Conservation (phyloP, 345 rosid species). For the Citrus inodora region DNA sequence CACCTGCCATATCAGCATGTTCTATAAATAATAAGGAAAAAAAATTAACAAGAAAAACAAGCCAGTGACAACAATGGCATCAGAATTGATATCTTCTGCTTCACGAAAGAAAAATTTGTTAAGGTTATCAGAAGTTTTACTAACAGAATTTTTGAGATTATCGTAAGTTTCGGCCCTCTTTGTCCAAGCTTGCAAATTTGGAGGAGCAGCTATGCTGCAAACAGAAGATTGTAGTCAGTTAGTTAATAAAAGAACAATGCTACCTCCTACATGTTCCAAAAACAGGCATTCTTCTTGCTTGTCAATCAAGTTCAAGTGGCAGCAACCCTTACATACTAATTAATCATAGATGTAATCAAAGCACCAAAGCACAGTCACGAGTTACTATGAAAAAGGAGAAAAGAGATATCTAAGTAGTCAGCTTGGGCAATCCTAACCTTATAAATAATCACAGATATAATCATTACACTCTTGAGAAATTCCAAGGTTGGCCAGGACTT, state of each 20-base stretch:
- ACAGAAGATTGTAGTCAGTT: constrained; percentile 14
- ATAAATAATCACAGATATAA: background rate
- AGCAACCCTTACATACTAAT: background rate
- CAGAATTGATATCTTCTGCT: constrained; percentile 35
- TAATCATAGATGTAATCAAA: background rate
- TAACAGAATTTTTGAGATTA: constrained; percentile 53
- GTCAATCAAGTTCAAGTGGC: background rate
- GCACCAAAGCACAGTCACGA: background rate
- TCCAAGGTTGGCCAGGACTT: background rate
- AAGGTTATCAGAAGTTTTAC: constrained; percentile 45
- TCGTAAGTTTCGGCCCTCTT: constrained; percentile 74
- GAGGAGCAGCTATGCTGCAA: constrained; percentile 71
- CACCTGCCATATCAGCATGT: constrained; percentile 49
- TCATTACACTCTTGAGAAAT: background rate
- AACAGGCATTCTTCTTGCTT: constrained; percentile 3
- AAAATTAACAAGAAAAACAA: constrained; percentile 13
- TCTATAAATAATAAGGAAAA: constrained; percentile 22
- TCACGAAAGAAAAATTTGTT: background rate
- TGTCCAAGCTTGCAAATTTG: constrained; percentile 77
- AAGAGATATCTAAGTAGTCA: background rate
- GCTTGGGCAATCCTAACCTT: background rate
- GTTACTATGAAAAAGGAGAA: constrained; percentile 1
- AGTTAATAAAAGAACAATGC: constrained; percentile 14
- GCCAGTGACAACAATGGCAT: constrained; percentile 27
- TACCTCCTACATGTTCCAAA: background rate